Evolutionary conservation across 1,284 basidiomycete genomes (phyloP).

Genomic region (Leccinum fallax): DNA sequence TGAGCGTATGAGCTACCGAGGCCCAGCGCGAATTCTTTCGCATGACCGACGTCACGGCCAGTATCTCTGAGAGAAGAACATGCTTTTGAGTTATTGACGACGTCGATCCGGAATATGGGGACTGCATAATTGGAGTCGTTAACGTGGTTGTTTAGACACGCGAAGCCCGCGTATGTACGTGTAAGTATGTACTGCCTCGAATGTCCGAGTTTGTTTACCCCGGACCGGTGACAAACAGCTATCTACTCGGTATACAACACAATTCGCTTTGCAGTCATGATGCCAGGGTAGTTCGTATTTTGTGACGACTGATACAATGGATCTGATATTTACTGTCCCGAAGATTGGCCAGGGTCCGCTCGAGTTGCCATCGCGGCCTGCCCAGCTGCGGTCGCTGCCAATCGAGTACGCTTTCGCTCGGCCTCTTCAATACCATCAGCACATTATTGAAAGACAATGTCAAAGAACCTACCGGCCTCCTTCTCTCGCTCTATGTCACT

Average conservation of each 20-base stretch:
- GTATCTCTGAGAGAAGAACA: conserved; percentile 86
- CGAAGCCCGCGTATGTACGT: background rate
- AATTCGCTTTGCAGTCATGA: too few relatives aligned
- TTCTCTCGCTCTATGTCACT: conserved; percentile 93
- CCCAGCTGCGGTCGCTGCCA: conserved; percentile 60
- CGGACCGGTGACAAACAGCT: conserved; percentile 20
- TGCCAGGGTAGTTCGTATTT: conserved; percentile 7
- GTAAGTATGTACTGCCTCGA: background rate
- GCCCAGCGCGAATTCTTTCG: conserved; percentile 96
- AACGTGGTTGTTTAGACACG: background rate
- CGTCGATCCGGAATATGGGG: conserved; percentile 15
- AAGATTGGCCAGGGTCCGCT: conserved; percentile 44
- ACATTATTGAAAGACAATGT: conserved; percentile 53
- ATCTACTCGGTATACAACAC: background rate
- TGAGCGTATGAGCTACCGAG: conserved; percentile 61
- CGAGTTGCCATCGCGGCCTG: conserved; percentile 82
- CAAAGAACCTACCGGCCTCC: conserved; percentile 73
- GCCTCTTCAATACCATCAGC: conserved; percentile 86
- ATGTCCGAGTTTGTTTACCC: conserved; percentile 17
- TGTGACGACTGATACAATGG: conserved; percentile 17
- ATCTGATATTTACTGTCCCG: conserved; percentile 36
- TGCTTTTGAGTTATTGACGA: conserved; percentile 60
- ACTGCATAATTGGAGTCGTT: conserved; percentile 17
- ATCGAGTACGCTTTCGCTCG: conserved; percentile 91
- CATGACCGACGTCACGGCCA: conserved; percentile 94